Base-by-base conservation (phyloP, 768 basidiomycete genomes). In the Boletus barrowsii region DNA sequence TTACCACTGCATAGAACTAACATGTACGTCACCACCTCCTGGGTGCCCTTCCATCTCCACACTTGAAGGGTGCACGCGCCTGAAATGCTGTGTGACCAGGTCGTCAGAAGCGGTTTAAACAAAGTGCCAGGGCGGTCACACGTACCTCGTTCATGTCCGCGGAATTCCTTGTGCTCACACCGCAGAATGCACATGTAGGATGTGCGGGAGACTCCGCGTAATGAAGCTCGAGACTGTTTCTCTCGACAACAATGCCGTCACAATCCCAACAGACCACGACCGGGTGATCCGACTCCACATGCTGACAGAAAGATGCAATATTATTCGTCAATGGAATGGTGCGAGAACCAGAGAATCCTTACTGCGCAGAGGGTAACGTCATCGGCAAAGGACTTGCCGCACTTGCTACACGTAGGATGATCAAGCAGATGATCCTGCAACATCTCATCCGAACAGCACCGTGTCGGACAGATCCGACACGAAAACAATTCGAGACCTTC, bases 241-340 rank as follows among this genome's bases (percentile, higher is more conserved):
- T 59, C 10, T 65, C 68, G 13, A 69, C 47, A 5, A 68, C 60
- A 2, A 56, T 42, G 5, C 67, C 68, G 35, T 58, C 63, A 32
- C 67, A 68, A 24, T 69, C 67, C 67, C 67, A 68, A 53, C 67
- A 69, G 36, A 67, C 65, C 15, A 69, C 58, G 13, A 53, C 56
- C 1, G 61, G 61, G 37, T 68, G 67, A 26, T 58, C 61, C 1
- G 49, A 52, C 10, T 60, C 63, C 29, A 63, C 46, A 4, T 68
- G 67, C 67, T 68, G 33, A 42, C n/a, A 10, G 44, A 47, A 0
- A 51, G n/a, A 26, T 42, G 37, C 24, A 1, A 47, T 17, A 40
- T 55, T 7, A 55, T 45, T 22, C 5, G 39, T 36, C 18, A 37
- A n/a, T 39, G 30, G 15, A 7, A 22, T 32, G 11, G 14, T 11